Base-by-base conservation (phyloP, 2,329 filamentous ascomycete genomes). In the Fusarium anguioides region DNA sequence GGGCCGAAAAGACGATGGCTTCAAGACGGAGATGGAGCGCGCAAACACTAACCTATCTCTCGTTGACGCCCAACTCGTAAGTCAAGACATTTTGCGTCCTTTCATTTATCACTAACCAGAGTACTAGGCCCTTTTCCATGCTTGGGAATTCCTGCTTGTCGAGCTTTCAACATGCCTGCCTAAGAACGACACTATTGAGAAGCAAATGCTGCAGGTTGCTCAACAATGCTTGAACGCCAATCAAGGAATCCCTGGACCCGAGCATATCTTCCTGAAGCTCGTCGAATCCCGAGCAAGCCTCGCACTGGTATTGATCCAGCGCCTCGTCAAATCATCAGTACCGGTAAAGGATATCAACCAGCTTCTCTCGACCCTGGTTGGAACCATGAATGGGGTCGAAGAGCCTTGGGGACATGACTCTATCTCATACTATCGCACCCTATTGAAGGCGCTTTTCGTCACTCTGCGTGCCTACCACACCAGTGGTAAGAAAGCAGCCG, bases 31-130 rank as follows among this genome's bases (percentile, higher is more conserved):
- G 75, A 90, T 99, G 79, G 87, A 90, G 72, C 89, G 89, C 62
- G 96, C 95, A 39, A 99, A 99, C 77, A 82, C 91, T 64, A 98
- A 99, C 77, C 78, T 99, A 50, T 97, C 94, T 23, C 83, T 97
- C 31, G 93, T 99, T 31, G 94, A 98, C 76, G 92, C 95, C 23
- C 94, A 99, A 81, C 90, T 96, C 68, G 89, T 92, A 83, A 80
- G 89, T 82, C 36, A 21, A 53, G 14, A 24, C 9, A 12, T 35
- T 21, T 35, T 24, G 69, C 80, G 72, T 81, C n/a, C n/a, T n/a
- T n/a, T 69, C 42, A 21, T 14, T 58, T 58, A 33, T 40, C 5
- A 47, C 70, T 76, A 60, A 75, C 57, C 11, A 17, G 17, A 45
- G 21, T 31, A n/a, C 12, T 72, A 93, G 90, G 87, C 89, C 40